These are phyloP conservation scores for Alternaria angustiovoidea DNA, from an alignment of 2,329 filamentous ascomycete species.

Conservation along the genomic window DNA sequence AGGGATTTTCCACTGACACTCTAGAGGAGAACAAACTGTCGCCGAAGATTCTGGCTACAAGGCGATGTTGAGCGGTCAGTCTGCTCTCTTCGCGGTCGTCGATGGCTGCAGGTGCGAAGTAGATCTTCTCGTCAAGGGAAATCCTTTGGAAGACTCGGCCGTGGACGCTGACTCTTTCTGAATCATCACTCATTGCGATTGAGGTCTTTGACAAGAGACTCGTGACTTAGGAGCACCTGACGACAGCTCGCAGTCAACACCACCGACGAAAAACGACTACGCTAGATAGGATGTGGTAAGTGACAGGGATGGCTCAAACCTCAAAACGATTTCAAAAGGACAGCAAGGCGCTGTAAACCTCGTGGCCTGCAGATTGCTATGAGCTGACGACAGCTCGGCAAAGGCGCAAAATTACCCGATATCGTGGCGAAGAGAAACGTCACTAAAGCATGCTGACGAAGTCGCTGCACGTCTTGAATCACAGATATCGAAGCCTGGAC, in stretches of 20 bases:
- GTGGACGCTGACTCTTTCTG: constrained; percentile 41
- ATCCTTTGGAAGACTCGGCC: constrained; percentile 51
- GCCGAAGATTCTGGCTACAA: constrained; percentile 44
- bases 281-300: not conserved
- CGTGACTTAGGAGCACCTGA: not conserved
- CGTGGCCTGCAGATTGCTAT: constrained; percentile 10
- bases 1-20: constrained; percentile 38
- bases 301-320: not conserved
- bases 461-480: constrained; percentile 7
- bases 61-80: constrained; percentile 44
- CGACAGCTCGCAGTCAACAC: not conserved
- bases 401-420: constrained; percentile 20
- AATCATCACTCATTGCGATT: constrained; percentile 28
- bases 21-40: constrained; percentile 40
- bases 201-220: not conserved
- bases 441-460: constrained; percentile 19
- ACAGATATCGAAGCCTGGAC: constrained; percentile 1
- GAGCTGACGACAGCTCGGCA: constrained; percentile 21
- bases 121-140: constrained; percentile 49
- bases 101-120: constrained; percentile 48
- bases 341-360: constrained; percentile 7
- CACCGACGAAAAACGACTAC: not conserved
- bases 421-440: constrained; percentile 28
- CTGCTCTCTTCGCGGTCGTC: constrained; percentile 51
- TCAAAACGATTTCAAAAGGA: not conserved